A percentile compares a stretch with the other conserved stretches of the same genome.
Evolutionary conservation across 495 filamentous ascomycete species (phyloP).

Genomic region (Podospora tetraspora): DNA sequence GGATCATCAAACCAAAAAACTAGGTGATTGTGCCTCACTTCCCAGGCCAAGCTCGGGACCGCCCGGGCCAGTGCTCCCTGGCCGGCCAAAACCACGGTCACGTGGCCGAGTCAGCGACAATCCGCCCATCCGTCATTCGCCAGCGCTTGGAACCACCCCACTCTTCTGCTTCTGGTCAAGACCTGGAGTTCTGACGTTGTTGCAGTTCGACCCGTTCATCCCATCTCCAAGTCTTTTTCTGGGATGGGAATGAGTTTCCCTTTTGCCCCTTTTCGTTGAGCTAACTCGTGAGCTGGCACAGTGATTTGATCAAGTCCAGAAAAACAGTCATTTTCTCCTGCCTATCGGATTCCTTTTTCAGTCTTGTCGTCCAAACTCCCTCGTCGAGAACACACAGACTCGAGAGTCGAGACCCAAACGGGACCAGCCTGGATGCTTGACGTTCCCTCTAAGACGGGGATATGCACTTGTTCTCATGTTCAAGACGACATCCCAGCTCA

Average conservation of each 20-base stretch:
- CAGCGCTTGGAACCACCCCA: conserved; percentile 8
- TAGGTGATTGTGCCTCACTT: conserved; percentile 36
- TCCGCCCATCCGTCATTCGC: neutral
- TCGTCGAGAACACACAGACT: neutral
- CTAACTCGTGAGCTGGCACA: neutral
- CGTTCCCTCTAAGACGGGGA: neutral
- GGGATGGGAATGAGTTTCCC: neutral
- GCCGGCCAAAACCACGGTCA: conserved; percentile 8
- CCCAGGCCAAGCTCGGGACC: conserved; percentile 31
- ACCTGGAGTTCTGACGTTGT: neutral
- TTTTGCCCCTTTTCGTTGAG: neutral
- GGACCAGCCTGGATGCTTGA: neutral
- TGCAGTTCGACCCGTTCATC: neutral
- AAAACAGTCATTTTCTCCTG: too few relatives aligned
- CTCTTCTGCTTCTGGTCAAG: too few relatives aligned
- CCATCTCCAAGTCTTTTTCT: neutral
- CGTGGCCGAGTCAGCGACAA: conserved; percentile 5
- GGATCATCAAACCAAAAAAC: conserved; percentile 28
- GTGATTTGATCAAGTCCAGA: too few relatives aligned
- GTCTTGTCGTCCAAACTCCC: neutral
- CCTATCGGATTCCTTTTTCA: too few relatives aligned
- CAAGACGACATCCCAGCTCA: neutral
- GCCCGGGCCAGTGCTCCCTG: conserved; percentile 21
- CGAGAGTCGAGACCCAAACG: neutral
- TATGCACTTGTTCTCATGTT: neutral